These are phyloP conservation scores for Botryobasidium botryosum DNA, from an alignment of 768 basidiomycete genomes.

Conservation along the genomic window DNA sequence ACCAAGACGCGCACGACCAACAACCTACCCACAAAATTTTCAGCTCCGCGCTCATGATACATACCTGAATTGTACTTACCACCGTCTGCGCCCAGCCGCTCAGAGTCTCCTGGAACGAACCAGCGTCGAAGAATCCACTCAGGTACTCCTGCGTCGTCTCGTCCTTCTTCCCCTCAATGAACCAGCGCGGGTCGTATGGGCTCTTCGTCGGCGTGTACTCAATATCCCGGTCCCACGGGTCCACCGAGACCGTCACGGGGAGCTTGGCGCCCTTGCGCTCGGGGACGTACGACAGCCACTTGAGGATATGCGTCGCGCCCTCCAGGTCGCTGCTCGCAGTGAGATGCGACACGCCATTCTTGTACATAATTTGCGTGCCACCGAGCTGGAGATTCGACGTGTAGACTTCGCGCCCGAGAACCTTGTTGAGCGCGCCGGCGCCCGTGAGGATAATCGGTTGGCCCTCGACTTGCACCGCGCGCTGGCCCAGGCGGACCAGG, in stretches of 20 bases:
- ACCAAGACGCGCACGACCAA: constrained; percentile 88
- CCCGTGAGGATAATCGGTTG: constrained; percentile 99
- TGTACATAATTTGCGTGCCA: constrained; percentile 99
- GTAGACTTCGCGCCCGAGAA: constrained; percentile 95
- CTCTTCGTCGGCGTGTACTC: constrained; percentile 83
- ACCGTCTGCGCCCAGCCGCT: constrained; percentile 99
- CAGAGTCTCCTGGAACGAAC: constrained; percentile 95
- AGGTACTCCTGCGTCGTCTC: constrained; percentile 62
- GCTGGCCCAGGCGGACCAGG: constrained; percentile 92
- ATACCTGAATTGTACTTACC: constrained; percentile 22
- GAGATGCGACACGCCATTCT: constrained; percentile 96
- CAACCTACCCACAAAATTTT: constrained; percentile 24
- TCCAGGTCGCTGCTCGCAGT: constrained; percentile 91
- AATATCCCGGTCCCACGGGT: constrained; percentile 87
- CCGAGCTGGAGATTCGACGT: constrained; percentile 97
- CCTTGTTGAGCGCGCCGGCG: constrained; percentile 93
- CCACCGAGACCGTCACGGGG: constrained; percentile 50
- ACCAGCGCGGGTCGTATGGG: constrained; percentile 93
- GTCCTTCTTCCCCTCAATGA: constrained; percentile 87
- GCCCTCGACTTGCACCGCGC: constrained; percentile 96
- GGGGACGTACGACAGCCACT: constrained; percentile 92
- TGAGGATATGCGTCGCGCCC: constrained; percentile 82
- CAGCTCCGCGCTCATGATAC: background rate
- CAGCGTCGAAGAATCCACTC: constrained; percentile 91
- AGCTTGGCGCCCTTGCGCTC: constrained; percentile 62